Evolutionary conservation across 495 filamentous ascomycete species (phyloP).

Genomic region (Neurospora hispaniola): DNA sequence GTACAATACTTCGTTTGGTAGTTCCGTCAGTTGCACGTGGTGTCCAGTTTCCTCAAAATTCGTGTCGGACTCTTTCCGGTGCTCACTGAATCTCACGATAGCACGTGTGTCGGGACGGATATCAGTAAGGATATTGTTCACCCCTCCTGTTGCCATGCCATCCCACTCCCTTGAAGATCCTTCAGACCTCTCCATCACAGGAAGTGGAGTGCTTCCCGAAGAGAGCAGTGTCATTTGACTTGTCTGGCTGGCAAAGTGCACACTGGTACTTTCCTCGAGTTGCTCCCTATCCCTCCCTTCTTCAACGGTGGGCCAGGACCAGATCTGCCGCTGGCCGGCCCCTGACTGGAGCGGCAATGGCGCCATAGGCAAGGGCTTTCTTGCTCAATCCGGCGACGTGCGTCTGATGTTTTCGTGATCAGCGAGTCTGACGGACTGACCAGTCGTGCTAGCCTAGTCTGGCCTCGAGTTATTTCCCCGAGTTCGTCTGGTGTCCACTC

Average conservation of each 20-base stretch:
- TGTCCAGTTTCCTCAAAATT: background rate
- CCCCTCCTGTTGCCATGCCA: background rate
- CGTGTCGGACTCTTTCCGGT: background rate
- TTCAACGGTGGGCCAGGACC: background rate
- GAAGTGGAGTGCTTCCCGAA: background rate
- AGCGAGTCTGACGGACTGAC: background rate
- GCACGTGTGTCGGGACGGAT: background rate
- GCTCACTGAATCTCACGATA: background rate
- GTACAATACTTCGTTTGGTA: slow-evolving; percentile 48
- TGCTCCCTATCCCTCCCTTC: background rate
- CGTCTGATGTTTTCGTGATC: slow-evolving; percentile 3
- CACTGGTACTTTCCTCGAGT: slow-evolving; percentile 1
- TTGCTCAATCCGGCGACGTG: slow-evolving; percentile 6
- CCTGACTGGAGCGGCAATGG: slow-evolving; percentile 3
- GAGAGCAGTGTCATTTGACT: slow-evolving; percentile 15
- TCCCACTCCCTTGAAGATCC: background rate
- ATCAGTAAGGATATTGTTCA: background rate
- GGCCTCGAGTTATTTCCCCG: background rate
- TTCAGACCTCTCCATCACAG: background rate
- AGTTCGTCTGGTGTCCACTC: background rate
- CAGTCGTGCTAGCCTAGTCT: background rate
- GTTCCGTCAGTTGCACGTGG: slow-evolving; percentile 12
- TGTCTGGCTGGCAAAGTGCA: slow-evolving; percentile 16
- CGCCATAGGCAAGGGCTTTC: slow-evolving; percentile 4
- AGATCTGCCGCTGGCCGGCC: background rate